Evolutionary conservation across 2,329 filamentous ascomycete species (phyloP), one percentile per base, ranked within the genome.

Genomic region (Pyricularia sp.): DNA sequence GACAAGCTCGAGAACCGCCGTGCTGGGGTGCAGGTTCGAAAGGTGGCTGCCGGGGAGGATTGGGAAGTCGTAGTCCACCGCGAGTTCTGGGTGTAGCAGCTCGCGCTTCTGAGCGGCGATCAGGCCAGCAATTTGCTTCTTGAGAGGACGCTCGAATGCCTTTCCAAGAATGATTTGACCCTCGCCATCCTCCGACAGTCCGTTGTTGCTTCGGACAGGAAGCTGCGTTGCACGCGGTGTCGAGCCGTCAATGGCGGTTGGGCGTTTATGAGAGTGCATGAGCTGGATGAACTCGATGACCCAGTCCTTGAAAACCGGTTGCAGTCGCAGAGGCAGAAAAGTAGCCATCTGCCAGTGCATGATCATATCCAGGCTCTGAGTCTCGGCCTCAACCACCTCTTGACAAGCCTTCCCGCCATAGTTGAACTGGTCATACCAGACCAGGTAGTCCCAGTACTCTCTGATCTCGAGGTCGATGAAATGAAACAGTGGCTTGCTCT

Each of bases 361-460:
- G 74, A 99, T 88, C 12, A 92, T 95, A 74, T 97, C 70, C n/a
- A 73, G 70, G 3, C 87, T 85, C 76, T 97, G 93, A 64, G 91
- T 88, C 4, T 86, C 83, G 5, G 80, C 79, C 73, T 94, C 92
- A 9, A 91, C 84, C 3, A 97, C 92, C 74, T 95, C 88, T 66
- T 90, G 88, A 73, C 93, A 97, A 4, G 92, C 95, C 75, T 96
- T 96, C 70, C 95, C 95, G 69, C 95, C 96, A 75, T 98, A 98
- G 82, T 99, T 99, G 84, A 94, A 97, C 79, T 97, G 93, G 74
- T 99, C 95, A 73, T 98, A 98, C 95, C 95, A 99, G 4, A 97
- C 89, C 0, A 99, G 88, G 75, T 97, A 98, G 78, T 99, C 95
- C 95, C 95, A 99, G 79, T 97, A 99, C 77, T 99, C 95, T 73